Conservation (phyloP, 768 basidiomycete species). For the Auriscalpium orientale region DNA sequence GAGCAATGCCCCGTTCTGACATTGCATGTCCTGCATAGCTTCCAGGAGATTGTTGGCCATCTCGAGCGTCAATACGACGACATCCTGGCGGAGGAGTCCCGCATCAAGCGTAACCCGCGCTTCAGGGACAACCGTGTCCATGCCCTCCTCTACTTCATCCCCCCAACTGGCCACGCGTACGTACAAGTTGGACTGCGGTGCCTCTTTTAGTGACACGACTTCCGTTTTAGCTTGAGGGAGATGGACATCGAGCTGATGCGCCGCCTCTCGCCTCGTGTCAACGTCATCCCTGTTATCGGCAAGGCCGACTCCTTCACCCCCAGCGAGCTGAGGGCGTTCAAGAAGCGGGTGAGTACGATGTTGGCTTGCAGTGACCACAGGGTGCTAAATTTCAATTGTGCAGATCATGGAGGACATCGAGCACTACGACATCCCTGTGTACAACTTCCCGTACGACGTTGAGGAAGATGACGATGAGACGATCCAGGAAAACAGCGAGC, state of each 20-base stretch:
- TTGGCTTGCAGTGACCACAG: not conserved
- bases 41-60: conserved; percentile 94
- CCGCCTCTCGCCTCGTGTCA: conserved; percentile 93
- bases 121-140: conserved; percentile 98
- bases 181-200: conserved; percentile 25
- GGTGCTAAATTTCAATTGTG: not conserved
- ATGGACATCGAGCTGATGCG: conserved; percentile 99
- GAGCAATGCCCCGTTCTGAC: not conserved
- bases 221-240: conserved; percentile 65
- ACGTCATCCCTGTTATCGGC: conserved; percentile 96
- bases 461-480: conserved; percentile 99
- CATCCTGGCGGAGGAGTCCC: conserved; percentile 94
- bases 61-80: conserved; percentile 99
- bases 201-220: conserved; percentile 2
- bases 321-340: conserved; percentile 88
- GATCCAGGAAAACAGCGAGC: conserved; percentile 93
- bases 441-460: conserved; percentile 99
- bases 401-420: conserved; percentile 99
- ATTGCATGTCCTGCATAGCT: conserved; percentile 39
- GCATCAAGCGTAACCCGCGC: conserved; percentile 98
- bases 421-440: conserved; percentile 94
- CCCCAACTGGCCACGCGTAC: conserved; percentile 95
- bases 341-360: conserved; percentile 63
- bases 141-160: conserved; percentile 95
- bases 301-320: conserved; percentile 96